A percentile compares a stretch with the other conserved stretches of the same genome.
phyloP scores from a whole-genome alignment of 495 filamentous ascomycete genomes.

The Xanthoparmelia taractica region DNA sequence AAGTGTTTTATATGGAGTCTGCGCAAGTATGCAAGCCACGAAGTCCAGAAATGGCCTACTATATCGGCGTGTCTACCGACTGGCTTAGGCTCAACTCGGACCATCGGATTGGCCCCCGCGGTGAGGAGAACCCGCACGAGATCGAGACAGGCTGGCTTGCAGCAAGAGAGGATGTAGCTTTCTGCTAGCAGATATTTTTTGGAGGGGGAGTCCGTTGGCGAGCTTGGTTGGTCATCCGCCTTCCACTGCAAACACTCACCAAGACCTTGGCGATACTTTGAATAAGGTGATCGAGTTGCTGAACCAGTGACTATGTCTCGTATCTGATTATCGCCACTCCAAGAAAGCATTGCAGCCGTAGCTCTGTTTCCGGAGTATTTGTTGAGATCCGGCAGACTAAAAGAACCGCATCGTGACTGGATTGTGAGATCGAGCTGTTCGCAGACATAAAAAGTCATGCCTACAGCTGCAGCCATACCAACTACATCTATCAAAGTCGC shows the following conservation, averaged over 20 bases:
- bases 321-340: background rate
- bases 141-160: background rate
- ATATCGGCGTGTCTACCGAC: too few relatives aligned
- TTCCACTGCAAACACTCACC: conserved; percentile 3
- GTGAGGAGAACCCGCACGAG: conserved; percentile 24
- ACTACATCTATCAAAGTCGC: conserved; percentile 3
- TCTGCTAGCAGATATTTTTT: background rate
- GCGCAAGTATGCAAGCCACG: background rate
- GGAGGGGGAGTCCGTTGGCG: background rate
- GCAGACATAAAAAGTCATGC: conserved; percentile 7
- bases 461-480: conserved; percentile 4
- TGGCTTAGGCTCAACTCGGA: background rate
- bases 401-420: too few relatives aligned
- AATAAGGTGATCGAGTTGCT: background rate
- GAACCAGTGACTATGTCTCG: background rate
- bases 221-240: background rate
- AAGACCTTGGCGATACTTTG: conserved; percentile 6
- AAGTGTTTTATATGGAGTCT: background rate
- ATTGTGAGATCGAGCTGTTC: conserved; percentile 3
- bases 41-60: background rate
- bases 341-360: background rate
- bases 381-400: conserved; percentile 2
- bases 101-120: conserved; percentile 10
- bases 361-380: background rate
- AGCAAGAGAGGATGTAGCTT: conserved; percentile 13